Base-by-base conservation (phyloP, 2,329 filamentous ascomycete genomes). In the Fusarium sp. region DNA sequence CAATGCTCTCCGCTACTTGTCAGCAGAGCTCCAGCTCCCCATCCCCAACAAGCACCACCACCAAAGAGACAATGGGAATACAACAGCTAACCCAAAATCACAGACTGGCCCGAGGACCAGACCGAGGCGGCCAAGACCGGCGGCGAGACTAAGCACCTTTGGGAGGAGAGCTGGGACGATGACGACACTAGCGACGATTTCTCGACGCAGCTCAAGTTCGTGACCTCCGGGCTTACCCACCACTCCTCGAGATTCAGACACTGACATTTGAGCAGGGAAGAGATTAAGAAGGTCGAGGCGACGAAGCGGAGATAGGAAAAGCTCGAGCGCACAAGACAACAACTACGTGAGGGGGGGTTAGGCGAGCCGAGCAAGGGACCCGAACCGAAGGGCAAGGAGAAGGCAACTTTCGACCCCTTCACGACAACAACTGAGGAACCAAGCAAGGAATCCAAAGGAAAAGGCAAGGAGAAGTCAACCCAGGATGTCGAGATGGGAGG, bases 141-240 rank as follows among this genome's bases (percentile, higher is more conserved):
- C 74, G 91, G 91, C 77, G 89, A 91, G 65, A 87, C 85, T 70
- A 84, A 88, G 80, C 95, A 98, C 84, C 86, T 99, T 58, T 99
- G 96, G 96, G 96, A 99, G 83, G 96, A 99, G 87, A 98, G 94
- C 87, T 99, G 96, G 96, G 96, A 99, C 79, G 96, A 99, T 78
- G 95, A 98, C 80, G 96, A 98, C 83, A 96, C 94, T 72, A 96
- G 89, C 76, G 96, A 99, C 79, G 96, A 99, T 78, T 99, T 99
- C 81, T 96, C 94, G 12, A 89, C 93, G 77, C 95, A 98, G 85
- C 84, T 99, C 78, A 97, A 94, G 95, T 97, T 82, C 73, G 92
- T n/a, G n/a, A n/a, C n/a, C n/a, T n/a, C n/a, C n/a, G n/a, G n/a
- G n/a, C n/a, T n/a, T n/a, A n/a, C n/a, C n/a, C n/a, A n/a, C n/a